phyloP scores from a whole-genome alignment of 2,329 filamentous ascomycete species.

The Teratosphaeria zuluensis region DNA sequence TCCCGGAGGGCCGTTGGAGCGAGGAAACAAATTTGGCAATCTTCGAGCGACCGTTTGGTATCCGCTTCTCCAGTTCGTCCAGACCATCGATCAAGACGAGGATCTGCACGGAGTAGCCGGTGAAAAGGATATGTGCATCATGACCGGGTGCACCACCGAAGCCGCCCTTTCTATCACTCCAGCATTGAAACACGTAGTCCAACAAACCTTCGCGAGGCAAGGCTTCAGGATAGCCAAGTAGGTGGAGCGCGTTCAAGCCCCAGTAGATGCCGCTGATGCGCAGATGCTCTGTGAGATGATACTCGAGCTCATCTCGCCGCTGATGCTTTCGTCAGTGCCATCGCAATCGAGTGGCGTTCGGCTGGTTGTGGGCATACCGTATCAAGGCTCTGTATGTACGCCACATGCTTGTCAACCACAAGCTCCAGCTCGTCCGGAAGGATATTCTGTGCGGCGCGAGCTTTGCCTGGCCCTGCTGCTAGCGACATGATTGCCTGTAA shows the following conservation, averaged over 20 bases:
- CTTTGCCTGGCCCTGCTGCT: constrained; percentile 50
- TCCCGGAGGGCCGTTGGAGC: constrained; percentile 73
- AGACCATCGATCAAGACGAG: constrained; percentile 78
- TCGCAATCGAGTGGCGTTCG: constrained; percentile 15
- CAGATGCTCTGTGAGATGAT: constrained; percentile 95
- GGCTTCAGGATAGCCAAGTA: constrained; percentile 71
- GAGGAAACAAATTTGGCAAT: constrained; percentile 73
- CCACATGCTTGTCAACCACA: constrained; percentile 62
- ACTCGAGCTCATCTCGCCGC: constrained; percentile 90
- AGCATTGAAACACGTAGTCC: constrained; percentile 90
- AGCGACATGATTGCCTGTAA: constrained; percentile 42
- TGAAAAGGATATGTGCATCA: constrained; percentile 93
- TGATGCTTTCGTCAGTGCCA: constrained; percentile 34
- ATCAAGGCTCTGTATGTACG: constrained; percentile 88
- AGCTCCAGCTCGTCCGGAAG: constrained; percentile 42
- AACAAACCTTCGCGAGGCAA: constrained; percentile 73
- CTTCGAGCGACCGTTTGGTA: constrained; percentile 56
- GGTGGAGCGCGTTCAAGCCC: constrained; percentile 80
- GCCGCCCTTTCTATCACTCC: constrained; percentile 68
- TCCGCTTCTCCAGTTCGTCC: constrained; percentile 64
- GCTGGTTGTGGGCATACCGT: constrained; percentile 47
- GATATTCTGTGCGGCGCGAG: constrained; percentile 28
- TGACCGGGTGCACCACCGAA: constrained; percentile 92
- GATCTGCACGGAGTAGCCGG: constrained; percentile 89
- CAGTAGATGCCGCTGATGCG: constrained; percentile 94